phyloP scores from a whole-genome alignment of 345 rosid genomes.

The Alliaria petiolata region DNA sequence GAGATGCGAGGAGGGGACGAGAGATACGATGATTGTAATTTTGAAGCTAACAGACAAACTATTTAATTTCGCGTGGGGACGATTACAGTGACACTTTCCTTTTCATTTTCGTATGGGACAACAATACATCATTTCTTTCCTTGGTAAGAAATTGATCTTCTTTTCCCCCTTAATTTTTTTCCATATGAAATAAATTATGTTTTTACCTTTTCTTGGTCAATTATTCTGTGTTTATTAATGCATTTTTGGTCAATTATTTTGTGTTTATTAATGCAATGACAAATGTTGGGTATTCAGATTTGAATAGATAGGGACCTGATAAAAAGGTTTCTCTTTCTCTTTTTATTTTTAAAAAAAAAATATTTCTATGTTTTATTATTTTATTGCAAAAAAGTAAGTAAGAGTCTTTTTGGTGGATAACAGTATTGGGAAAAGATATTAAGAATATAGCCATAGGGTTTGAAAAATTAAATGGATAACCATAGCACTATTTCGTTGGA shows the following conservation, averaged over 20 bases:
- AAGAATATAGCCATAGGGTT: too few species aligned
- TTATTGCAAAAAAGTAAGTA: too few species aligned
- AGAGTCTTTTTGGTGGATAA: too few species aligned
- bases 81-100: not conserved
- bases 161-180: not conserved
- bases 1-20: constrained; percentile 14
- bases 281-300: not conserved
- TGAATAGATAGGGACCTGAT: not conserved
- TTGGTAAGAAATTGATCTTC: not conserved
- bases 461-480: too few species aligned
- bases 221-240: too few species aligned
- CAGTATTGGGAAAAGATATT: too few species aligned
- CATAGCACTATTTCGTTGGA: too few species aligned
- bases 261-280: not conserved
- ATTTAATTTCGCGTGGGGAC: constrained; percentile 15
- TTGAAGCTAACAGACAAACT: constrained; percentile 21
- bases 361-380: too few species aligned
- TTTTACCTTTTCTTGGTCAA: not conserved
- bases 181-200: not conserved
- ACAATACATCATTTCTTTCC: not conserved
- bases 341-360: too few species aligned
- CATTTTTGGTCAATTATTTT: not conserved
- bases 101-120: constrained; percentile 12
- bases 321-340: not conserved
- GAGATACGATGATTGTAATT: constrained; percentile 24